Base-by-base conservation (phyloP, 2,329 filamentous ascomycete genomes). In the Pseudonectria buxi region DNA sequence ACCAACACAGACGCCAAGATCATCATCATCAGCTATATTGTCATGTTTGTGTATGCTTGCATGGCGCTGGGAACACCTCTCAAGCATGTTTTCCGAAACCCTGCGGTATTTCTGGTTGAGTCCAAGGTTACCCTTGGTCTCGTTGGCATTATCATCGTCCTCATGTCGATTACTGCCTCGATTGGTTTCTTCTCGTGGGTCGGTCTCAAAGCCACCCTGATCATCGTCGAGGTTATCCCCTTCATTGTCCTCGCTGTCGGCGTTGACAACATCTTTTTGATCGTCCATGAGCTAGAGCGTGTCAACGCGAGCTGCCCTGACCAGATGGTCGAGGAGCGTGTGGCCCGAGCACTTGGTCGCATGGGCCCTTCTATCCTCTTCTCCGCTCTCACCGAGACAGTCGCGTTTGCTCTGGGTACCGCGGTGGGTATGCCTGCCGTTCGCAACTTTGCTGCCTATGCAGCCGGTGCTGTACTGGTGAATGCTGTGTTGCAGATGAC, bases 1-100 rank as follows among this genome's bases (percentile, higher is more conserved):
- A 95, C 88, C 32, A 98, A 98, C 61, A 96, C 92, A 0, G 92
- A 98, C 60, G 94, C 90, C 29, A 95, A 90, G 60, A 98, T 98
- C 52, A 80, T 98, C 15, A 78, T 90, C 35, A 83, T 98, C 62
- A 96, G 90, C 70, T 98, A 98, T 64, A 74, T 96, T 45, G 86
- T 95, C 67, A 98, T 98, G 92, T 98, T 98, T 62, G 65, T 98
- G 43, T 98, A 98, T 56, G 92, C 89, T 4, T 96, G 90, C 6
- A 65, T 98, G 35, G 89, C 92, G 1, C 71, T 98, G 1, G 92
- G 92, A 1, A 95, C 89, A 2, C 92, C 86, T 0, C 66, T 89
- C 39, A 77, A 75, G 48, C 84, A 90, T 38, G 66, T 96, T 30
- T 63, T 95, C 32, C 77, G 76, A 34, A 94, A 94, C 54, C 89